These are phyloP conservation scores for Coemansia brasiliensis DNA, from an alignment of 192 early-diverging fungal genomes.

Conservation along the genomic window DNA sequence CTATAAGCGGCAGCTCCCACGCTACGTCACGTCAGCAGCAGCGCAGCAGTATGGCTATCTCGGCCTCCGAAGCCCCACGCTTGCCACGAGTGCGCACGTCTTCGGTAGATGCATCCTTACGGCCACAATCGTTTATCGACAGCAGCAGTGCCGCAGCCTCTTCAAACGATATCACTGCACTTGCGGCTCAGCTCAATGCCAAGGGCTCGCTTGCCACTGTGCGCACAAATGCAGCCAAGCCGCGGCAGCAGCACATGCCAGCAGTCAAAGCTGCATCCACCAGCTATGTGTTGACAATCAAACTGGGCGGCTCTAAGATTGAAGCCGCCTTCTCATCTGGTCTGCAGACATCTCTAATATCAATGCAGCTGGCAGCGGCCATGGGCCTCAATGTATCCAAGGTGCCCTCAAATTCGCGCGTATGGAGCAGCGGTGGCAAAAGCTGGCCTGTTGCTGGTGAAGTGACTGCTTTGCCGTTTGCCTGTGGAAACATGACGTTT, in stretches of 20 bases:
- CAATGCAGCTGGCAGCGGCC: conserved; percentile 34
- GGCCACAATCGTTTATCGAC: conserved; percentile 16
- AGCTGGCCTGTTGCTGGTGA: conserved; percentile 47
- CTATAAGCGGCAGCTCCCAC: conserved; percentile 4
- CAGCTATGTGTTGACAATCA: conserved; percentile 30
- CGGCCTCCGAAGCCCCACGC: conserved; percentile 22
- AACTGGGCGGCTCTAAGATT: conserved; percentile 32
- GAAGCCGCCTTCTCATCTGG: conserved; percentile 34
- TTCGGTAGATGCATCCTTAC: conserved; percentile 19
- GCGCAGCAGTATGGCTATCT: conserved; percentile 29
- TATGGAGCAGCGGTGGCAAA: conserved; percentile 41
- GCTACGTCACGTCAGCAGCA: conserved; percentile 7
- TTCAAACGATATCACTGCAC: conserved; percentile 1
- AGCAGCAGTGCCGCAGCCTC: conserved; percentile 2
- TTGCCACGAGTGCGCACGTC: conserved; percentile 23
- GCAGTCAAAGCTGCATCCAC: conserved; percentile 11
- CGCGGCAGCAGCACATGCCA: conserved; percentile 19
- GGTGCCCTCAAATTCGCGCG: conserved; percentile 25
- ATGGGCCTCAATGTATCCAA: conserved; percentile 24
- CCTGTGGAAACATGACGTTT: conserved; percentile 51
- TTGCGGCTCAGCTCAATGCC: conserved; percentile 12
- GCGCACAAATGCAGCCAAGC: conserved; percentile 6
- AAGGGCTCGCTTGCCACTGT: conserved; percentile 31
- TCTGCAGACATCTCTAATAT: conserved; percentile 50
- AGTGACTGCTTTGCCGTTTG: conserved; percentile 44